Base-by-base conservation (phyloP, 2,329 filamentous ascomycete genomes). In the Colletotrichum melonis region DNA sequence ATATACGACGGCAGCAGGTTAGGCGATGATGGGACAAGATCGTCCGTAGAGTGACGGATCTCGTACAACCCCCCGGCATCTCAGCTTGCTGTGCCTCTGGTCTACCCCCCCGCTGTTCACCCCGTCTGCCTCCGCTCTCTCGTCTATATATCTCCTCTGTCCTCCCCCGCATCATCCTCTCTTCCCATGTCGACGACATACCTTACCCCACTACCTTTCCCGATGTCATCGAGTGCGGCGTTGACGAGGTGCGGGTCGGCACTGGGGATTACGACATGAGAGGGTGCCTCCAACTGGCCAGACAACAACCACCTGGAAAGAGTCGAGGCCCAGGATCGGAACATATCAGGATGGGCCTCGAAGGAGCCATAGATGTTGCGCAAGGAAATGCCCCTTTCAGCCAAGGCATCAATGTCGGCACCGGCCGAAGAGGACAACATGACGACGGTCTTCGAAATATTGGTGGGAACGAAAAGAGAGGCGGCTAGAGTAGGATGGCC, bases 21-120 rank as follows among this genome's bases (percentile, higher is more conserved):
- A 57, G 60, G 46, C 62, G 56, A 71, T 62, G 67, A 71, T 46
- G 71, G 62, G 67, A 62, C 62, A 71, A 73, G 71, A 73, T 73
- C 71, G 67, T 70, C 71, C 71, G 67, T 67, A 62, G 24, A 32
- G 46, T 62, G 67, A 58, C 56, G 71, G 67, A 66, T 71, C 71
- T 71, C 65, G 67, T 71, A 62, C 71, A 62, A 66, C 71, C 70
- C 71, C 71, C 54, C 56, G n/a, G 26, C 56, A 63, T 57, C 9
- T 28, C 14, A 19, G 22, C n/a, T 63, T 59, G 22, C 56, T 56
- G 38, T 63, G 26, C 19, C 16, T 54, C 65, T 12, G 16, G 5
- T 14, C 32, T 6, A 49, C 24, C 24, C n/a, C 30, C 11, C 38
- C 16, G 38, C 52, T 22, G 5, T 32, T 26, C 16, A 30, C 22